Percentiles rank a stretch among this genome's conserved stretches.
Evolutionary conservation across 371 early-diverging fungal species (phyloP).

Genomic region (Apophysomyces ossiformis): DNA sequence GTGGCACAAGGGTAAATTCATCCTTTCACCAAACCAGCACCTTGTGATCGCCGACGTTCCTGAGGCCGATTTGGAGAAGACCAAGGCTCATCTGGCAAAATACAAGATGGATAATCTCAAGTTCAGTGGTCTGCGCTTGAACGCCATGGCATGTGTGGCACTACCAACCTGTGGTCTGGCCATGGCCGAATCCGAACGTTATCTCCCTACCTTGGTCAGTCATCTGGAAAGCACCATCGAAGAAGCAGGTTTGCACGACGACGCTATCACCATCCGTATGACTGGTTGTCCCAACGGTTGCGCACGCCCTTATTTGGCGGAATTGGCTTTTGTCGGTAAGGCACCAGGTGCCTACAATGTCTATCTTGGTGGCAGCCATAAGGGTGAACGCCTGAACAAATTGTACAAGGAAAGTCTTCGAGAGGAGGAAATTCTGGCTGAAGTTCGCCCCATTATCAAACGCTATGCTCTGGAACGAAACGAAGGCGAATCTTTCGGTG

Average conservation of each 20-base stretch:
- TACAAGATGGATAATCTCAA: slow-evolving; percentile 84
- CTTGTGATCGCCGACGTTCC: slow-evolving; percentile 82
- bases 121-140: slow-evolving; percentile 80
- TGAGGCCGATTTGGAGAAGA: slow-evolving; percentile 68
- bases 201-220: slow-evolving; percentile 83
- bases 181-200: slow-evolving; percentile 96
- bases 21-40: slow-evolving; percentile 92
- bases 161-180: slow-evolving; percentile 93
- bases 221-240: slow-evolving; percentile 80
- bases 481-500: slow-evolving; percentile 88
- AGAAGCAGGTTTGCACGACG: slow-evolving; percentile 79
- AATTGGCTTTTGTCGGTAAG: slow-evolving; percentile 95
- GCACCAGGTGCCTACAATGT: slow-evolving; percentile 93
- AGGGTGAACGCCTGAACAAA: slow-evolving; percentile 88
- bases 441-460: slow-evolving; percentile 79
- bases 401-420: slow-evolving; percentile 85
- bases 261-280: slow-evolving; percentile 94
- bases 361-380: slow-evolving; percentile 90
- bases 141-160: slow-evolving; percentile 95
- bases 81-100: slow-evolving; percentile 73
- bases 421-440: slow-evolving; percentile 84
- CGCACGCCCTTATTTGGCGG: slow-evolving; percentile 91
- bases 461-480: slow-evolving; percentile 75
- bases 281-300: slow-evolving; percentile 97
- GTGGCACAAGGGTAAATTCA: slow-evolving; percentile 79